Conservation (phyloP, 805 yeast genomes). For the Lachancea meyersii region DNA sequence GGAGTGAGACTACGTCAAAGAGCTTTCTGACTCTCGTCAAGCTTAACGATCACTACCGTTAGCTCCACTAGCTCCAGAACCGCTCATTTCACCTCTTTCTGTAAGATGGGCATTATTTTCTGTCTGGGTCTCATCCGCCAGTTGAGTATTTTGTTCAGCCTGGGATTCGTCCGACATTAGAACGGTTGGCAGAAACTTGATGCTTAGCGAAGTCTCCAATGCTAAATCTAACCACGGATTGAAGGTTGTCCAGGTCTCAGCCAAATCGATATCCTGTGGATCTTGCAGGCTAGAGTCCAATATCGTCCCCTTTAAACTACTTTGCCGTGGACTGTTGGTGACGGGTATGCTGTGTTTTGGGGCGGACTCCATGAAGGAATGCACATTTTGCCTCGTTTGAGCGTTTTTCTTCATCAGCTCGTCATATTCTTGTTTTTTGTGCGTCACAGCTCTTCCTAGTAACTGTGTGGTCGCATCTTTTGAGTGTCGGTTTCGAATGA, state of each 20-base stretch:
- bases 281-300: conserved; percentile 16
- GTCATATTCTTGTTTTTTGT: conserved; percentile 14
- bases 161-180: conserved; percentile 11
- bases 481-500: conserved; percentile 20
- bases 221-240: conserved; percentile 35
- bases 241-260: conserved; percentile 29
- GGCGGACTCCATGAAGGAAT: conserved; percentile 13
- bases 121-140: background rate
- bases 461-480: conserved; percentile 16
- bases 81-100: background rate
- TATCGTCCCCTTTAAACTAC: conserved; percentile 18
- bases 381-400: conserved; percentile 13
- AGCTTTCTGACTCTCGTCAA: too few relatives aligned
- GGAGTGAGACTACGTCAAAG: too few relatives aligned
- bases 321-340: conserved; percentile 5
- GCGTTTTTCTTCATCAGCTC: conserved; percentile 15
- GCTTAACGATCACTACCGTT: too few relatives aligned
- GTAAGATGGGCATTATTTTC: too few relatives aligned
- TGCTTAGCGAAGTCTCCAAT: conserved; percentile 32
- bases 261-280: conserved; percentile 24
- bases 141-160: background rate
- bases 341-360: conserved; percentile 14
- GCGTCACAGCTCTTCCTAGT: conserved; percentile 14
- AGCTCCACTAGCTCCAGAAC: background rate
- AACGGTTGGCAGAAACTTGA: conserved; percentile 32